Evolutionary conservation across 345 rosid genomes (phyloP).

Genomic region (Corchorus olitorius): DNA sequence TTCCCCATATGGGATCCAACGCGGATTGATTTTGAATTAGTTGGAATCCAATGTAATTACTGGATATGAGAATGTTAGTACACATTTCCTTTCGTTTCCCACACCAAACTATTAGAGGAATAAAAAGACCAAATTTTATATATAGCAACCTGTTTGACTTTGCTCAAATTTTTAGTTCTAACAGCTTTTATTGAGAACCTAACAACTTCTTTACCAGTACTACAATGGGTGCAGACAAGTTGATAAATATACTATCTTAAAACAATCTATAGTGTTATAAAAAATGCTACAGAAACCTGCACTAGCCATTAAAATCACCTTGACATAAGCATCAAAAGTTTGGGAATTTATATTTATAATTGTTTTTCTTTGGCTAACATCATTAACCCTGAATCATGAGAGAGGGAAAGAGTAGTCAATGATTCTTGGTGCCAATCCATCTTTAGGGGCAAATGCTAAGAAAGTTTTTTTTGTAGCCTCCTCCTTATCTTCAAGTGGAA

Average conservation of each 20-base stretch:
- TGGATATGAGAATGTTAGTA: too few species aligned
- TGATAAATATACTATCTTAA: neutral
- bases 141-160: neutral
- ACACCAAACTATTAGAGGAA: too few species aligned
- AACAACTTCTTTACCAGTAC: neutral
- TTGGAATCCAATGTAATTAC: too few species aligned
- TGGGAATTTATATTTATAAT: neutral
- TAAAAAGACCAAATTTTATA: too few species aligned
- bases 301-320: neutral
- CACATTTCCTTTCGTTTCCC: too few species aligned
- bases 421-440: constrained; percentile 11
- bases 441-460: neutral
- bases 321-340: neutral
- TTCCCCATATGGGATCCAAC: too few species aligned
- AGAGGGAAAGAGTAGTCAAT: neutral
- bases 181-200: neutral
- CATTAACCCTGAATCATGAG: neutral
- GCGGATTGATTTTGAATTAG: too few species aligned
- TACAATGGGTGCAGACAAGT: neutral
- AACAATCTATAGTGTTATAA: neutral
- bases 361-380: neutral
- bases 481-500: constrained; percentile 24
- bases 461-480: neutral
- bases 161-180: neutral
- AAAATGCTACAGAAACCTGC: neutral